These are phyloP conservation scores for Huiozyma sinensis DNA, from an alignment of 805 yeast genomes.

Conservation along the genomic window DNA sequence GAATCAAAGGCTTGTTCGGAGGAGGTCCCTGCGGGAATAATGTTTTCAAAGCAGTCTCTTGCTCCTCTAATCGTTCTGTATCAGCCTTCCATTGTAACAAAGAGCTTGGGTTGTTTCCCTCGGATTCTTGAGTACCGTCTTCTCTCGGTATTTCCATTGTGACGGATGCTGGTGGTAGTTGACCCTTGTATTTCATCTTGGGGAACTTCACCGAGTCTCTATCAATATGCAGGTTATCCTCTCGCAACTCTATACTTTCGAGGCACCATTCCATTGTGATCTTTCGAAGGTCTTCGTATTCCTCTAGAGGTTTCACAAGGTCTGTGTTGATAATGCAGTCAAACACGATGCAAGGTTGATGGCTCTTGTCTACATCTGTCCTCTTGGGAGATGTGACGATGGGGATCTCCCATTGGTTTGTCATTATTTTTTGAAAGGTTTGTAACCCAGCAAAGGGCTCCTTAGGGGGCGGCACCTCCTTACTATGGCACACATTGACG, in stretches of 20 bases:
- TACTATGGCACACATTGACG: slow-evolving; percentile 63
- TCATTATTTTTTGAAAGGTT: slow-evolving; percentile 54
- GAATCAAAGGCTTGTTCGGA: slow-evolving; percentile 30
- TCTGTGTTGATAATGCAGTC: slow-evolving; percentile 66
- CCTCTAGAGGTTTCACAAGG: slow-evolving; percentile 41
- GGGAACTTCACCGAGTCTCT: slow-evolving; percentile 55
- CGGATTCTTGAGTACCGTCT: slow-evolving; percentile 21
- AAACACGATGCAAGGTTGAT: slow-evolving; percentile 49
- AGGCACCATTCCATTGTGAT: slow-evolving; percentile 76
- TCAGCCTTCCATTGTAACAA: slow-evolving; percentile 9
- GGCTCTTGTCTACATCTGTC: slow-evolving; percentile 56
- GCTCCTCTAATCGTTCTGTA: slow-evolving; percentile 27
- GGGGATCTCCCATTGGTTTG: slow-evolving; percentile 79
- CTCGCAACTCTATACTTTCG: slow-evolving; percentile 59
- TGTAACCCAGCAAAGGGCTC: slow-evolving; percentile 41
- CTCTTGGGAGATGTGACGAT: slow-evolving; percentile 54
- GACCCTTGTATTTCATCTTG: slow-evolving; percentile 63
- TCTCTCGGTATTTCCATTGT: slow-evolving; percentile 6
- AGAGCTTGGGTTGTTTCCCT: slow-evolving; percentile 5
- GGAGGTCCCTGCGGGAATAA: slow-evolving; percentile 15
- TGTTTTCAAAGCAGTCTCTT: slow-evolving; percentile 15
- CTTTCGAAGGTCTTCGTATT: slow-evolving; percentile 42
- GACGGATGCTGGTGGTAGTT: slow-evolving; percentile 24
- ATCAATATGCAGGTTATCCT: slow-evolving; percentile 38
- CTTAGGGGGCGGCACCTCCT: slow-evolving; percentile 54